These are phyloP conservation scores for Canariomyces notabilis DNA, from an alignment of 2,329 filamentous ascomycete species.

Conservation along the genomic window DNA sequence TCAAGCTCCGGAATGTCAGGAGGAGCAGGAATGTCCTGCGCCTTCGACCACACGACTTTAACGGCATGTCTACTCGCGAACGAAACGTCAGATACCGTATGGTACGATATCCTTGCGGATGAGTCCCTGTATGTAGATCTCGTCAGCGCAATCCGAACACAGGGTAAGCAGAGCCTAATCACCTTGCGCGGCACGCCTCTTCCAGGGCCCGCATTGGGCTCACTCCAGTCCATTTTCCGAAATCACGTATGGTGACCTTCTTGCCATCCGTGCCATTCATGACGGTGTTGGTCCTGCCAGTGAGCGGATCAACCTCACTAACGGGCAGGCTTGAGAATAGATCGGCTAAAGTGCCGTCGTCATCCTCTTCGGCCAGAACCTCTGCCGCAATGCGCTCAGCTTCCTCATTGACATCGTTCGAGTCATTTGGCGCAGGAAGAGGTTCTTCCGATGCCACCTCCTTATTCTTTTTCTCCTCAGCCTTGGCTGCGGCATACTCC, in stretches of 20 bases:
- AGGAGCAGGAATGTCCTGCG: slow-evolving; percentile 47
- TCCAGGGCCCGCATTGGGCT: slow-evolving; percentile 73
- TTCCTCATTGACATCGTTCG: slow-evolving; percentile 48
- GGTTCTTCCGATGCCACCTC: slow-evolving; percentile 25
- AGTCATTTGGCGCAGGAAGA: slow-evolving; percentile 7
- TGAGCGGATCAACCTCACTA: slow-evolving; percentile 52
- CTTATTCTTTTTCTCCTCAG: slow-evolving; percentile 31
- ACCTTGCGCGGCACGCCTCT: slow-evolving; percentile 81
- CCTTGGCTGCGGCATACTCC: slow-evolving; percentile 48
- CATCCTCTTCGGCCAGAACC: slow-evolving; percentile 52
- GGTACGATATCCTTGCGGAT: slow-evolving; percentile 61
- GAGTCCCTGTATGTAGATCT: slow-evolving; percentile 61
- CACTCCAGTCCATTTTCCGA: slow-evolving; percentile 76
- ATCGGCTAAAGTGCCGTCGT: slow-evolving; percentile 43
- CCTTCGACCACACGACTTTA: slow-evolving; percentile 72
- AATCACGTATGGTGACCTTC: slow-evolving; percentile 67
- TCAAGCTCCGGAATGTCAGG: slow-evolving; percentile 42
- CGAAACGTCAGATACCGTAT: slow-evolving; percentile 63
- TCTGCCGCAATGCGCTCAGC: slow-evolving; percentile 56
- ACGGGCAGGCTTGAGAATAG: slow-evolving; percentile 59
- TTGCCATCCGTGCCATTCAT: slow-evolving; percentile 48
- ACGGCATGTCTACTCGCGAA: slow-evolving; percentile 74
- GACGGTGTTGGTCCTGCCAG: slow-evolving; percentile 54
- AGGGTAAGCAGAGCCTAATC: slow-evolving; percentile 17
- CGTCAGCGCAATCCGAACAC: slow-evolving; percentile 13